Evolutionary conservation across 2,329 filamentous ascomycete genomes (phyloP), one percentile per base, ranked within the genome.

Genomic region (Fusarium foetens): DNA sequence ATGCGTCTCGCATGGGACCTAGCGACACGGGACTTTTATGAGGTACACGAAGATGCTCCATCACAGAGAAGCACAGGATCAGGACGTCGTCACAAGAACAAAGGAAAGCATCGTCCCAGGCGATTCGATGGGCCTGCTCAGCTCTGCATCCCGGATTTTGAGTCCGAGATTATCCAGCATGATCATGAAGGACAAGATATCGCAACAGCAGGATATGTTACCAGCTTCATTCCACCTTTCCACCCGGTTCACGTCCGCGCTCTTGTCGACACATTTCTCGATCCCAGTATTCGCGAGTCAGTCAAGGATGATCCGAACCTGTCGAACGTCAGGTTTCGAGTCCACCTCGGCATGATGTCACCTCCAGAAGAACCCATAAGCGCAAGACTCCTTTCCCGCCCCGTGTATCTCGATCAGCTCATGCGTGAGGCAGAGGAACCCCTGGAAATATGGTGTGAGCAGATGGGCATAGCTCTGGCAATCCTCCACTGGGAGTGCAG

Each of bases 401-500:
- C 71, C 8, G 74, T 58, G 27, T 78, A 77, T 52, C 38, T 77
- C 8, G 64, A 79, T 38, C 72, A 78, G 27, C 11, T 78, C 4
- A 42, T 33, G 13, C 17, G n/a, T 6, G 76, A 73, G 36, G 39
- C 43, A 3, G 29, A 31, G 12, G 5, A 17, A 1, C 7, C n/a
- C 3, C 9, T 76, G 8, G 6, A 38, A 12, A 10, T 21, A 8
- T 72, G 72, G 62, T 59, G 60, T 0, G 38, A 23, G 5, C 60
- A 53, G 7, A 77, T 79, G 77, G 77, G 71, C 4, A 35, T 53
- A 3, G 39, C 68, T 5, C 63, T 79, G 8, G 77, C 76, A 1
- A 68, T 78, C 8, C 43, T 79, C 1, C 77, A 79, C 58, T 79
- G 74, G 72, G 46, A 13, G 2, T 78, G 74, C 25, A 39, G 43